Base-by-base conservation (phyloP, 1,284 basidiomycete species). In the Ganoderma sinense region DNA sequence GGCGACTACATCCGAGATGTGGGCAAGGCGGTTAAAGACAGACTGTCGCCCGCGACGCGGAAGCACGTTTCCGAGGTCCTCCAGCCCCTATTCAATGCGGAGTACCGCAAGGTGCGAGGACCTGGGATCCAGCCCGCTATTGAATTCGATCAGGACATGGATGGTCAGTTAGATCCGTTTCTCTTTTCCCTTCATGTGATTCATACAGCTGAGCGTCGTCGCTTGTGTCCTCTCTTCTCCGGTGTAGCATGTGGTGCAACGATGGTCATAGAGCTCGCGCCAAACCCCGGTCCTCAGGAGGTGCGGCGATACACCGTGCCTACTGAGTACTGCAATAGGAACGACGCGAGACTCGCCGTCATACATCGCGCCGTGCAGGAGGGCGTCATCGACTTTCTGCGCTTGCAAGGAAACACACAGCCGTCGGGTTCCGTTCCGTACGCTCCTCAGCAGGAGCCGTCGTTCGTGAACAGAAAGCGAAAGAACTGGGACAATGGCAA, bases 281-380 rank as follows among this genome's bases (percentile, higher is more conserved):
- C 79, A 45, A 64, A 75, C 13, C 69, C 82, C 5, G 67, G 71
- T 13, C 53, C 78, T 73, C 79, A 82, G 29, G 77, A 83, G 60
- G 73, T 79, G 43, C 82, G 82, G 45, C 78, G 76, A 62, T 91
- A 87, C 77, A 76, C 77, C 0, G 86, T 86, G 13, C 79, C 84
- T 20, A 75, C 81, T 18, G 84, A 87, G 69, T 91, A 89, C 75
- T 82, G 85, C 48, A 86, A 81, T 40, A 88, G 88, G 72, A 82
- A 81, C 16, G 90, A 92, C 70, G 90, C 91, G 11, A 90, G 86
- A 76, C 80, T 84, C 23, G 90, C 87, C 20, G 89, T 86, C 13
- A 79, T 85, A 0, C 83, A 82, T 62, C 77, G 79, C 2, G 91
- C 89, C 2, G 85, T 84, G 16, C 80, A 87, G 72, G 79, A 85